A percentile compares a stretch with the other conserved stretches of the same genome.
phyloP scores from a whole-genome alignment of 2,329 filamentous ascomycete species.

The Capronia coronata region DNA sequence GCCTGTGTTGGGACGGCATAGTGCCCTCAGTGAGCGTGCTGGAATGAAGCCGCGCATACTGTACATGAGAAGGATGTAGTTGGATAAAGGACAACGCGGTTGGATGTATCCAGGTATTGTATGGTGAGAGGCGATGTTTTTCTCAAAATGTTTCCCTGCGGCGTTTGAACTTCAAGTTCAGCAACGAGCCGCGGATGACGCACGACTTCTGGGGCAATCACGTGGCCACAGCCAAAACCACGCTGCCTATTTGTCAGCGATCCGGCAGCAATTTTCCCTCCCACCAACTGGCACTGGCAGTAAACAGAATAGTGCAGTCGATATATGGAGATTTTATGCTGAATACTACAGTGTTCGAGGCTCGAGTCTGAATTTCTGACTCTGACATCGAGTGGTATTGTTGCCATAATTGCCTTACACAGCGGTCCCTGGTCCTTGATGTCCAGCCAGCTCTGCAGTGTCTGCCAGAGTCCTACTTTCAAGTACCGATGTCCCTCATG shows the following conservation, averaged over 20 bases:
- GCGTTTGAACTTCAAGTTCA: neutral
- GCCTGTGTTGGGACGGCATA: neutral
- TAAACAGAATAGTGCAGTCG: no score
- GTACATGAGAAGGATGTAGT: no score
- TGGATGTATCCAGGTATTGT: no score
- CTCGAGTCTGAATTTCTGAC: no score
- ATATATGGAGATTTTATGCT: no score
- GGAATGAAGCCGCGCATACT: slow-evolving; percentile 14
- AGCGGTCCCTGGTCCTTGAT: slow-evolving; percentile 5
- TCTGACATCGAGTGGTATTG: no score
- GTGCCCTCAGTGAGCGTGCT: slow-evolving; percentile 2
- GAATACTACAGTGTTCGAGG: no score
- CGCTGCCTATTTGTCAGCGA: slow-evolving; percentile 6
- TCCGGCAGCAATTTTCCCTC: neutral
- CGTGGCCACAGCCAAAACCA: neutral
- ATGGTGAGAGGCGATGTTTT: neutral
- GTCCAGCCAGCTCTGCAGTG: slow-evolving; percentile 23
- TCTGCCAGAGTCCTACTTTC: slow-evolving; percentile 29
- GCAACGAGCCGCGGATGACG: slow-evolving; percentile 5
- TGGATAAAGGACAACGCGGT: no score
- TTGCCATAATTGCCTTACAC: no score
- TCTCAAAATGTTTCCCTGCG: slow-evolving; percentile 1
- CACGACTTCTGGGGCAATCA: neutral
- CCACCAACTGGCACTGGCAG: no score
- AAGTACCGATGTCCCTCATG: slow-evolving; percentile 34